phyloP scores from a whole-genome alignment of 2,329 filamentous ascomycete genomes.

The Purpureocillium takamizusanense region DNA sequence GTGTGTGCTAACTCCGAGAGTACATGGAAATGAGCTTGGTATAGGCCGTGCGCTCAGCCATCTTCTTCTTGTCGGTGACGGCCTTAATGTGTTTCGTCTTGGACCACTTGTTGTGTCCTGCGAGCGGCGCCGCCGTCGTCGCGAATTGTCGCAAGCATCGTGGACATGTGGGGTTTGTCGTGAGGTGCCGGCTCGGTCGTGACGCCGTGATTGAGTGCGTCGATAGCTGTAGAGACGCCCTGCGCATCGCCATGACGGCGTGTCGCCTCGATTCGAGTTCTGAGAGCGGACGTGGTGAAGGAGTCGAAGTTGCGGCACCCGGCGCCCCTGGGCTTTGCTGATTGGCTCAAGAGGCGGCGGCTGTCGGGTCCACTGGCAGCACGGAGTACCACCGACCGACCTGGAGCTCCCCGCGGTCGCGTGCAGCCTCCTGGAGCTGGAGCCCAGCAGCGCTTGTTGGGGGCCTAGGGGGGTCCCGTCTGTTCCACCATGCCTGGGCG shows the following conservation, averaged over 20 bases:
- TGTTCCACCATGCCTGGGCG: no score
- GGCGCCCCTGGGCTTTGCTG: no score
- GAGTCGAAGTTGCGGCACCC: no score
- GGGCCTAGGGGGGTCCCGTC: no score
- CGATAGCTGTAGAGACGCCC: neutral
- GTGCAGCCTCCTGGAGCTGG: no score
- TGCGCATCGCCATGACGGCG: neutral
- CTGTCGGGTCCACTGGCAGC: no score
- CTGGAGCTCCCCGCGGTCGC: no score
- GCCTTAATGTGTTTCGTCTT: conserved; percentile 95
- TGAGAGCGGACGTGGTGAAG: no score
- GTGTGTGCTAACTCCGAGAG: conserved; percentile 53
- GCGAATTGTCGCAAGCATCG: conserved; percentile 40
- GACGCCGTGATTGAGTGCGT: neutral
- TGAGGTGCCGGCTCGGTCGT: neutral
- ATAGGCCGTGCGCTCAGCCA: conserved; percentile 57
- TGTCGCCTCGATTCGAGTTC: neutral
- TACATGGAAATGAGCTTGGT: conserved; percentile 65
- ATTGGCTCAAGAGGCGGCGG: no score
- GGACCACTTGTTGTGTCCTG: conserved; percentile 89
- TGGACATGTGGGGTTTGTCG: conserved; percentile 26
- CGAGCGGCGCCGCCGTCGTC: conserved; percentile 33
- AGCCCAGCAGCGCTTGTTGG: no score
- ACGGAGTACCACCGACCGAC: no score
- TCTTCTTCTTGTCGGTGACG: conserved; percentile 73